A percentile compares a stretch with the other conserved stretches of the same genome.
Evolutionary conservation across 164 flowering plant genomes (phyloP).

Genomic region (Sextonia rubra): DNA sequence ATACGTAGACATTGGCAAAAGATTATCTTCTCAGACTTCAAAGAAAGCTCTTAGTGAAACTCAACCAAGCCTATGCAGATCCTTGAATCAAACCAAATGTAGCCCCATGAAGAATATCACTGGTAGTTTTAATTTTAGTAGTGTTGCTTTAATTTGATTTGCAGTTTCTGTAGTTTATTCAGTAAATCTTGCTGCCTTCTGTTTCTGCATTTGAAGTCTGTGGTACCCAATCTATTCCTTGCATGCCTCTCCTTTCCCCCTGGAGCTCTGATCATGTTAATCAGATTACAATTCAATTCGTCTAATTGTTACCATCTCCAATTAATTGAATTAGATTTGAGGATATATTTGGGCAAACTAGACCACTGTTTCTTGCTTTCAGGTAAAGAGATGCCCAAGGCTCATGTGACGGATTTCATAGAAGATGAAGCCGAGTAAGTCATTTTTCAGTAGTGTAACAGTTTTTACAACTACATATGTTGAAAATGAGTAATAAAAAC

Average conservation of each 20-base stretch:
- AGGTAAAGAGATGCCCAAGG: slow-evolving; percentile 38
- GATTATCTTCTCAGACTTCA: slow-evolving; percentile 12
- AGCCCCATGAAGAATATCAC: slow-evolving; percentile 17
- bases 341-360: background rate
- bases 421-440: slow-evolving; percentile 93
- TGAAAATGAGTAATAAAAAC: background rate
- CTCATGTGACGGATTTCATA: slow-evolving; percentile 46
- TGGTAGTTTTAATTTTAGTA: slow-evolving; percentile 28
- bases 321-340: background rate
- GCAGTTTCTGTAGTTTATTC: background rate
- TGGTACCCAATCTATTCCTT: background rate
- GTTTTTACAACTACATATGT: background rate
- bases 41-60: slow-evolving; percentile 14
- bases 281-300: background rate
- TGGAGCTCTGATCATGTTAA: background rate
- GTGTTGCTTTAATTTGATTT: background rate
- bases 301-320: background rate
- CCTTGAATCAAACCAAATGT: slow-evolving; percentile 20
- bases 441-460: background rate
- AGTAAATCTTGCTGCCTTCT: background rate
- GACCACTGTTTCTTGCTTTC: slow-evolving; percentile 11
- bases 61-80: slow-evolving; percentile 18
- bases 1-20: slow-evolving; percentile 33
- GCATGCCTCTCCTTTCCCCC: background rate
- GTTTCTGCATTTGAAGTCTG: background rate